Conservation (phyloP, 1,139 yeast genomes). For the Blastobotrys petasosporus region DNA sequence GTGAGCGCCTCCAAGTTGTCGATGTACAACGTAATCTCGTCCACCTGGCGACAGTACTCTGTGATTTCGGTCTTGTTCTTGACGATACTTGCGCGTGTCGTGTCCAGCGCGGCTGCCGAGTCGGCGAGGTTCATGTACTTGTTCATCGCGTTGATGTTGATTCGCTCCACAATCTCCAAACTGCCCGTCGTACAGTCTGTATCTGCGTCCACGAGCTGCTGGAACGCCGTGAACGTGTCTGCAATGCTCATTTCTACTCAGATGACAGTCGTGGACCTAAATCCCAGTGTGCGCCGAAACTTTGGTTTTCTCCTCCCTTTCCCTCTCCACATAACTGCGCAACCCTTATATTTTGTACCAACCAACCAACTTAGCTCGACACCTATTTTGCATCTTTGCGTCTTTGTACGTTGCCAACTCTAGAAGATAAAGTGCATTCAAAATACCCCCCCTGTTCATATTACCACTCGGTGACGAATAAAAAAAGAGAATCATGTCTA, state of each 20-base stretch:
- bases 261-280: neutral
- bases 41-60: constrained; percentile 16
- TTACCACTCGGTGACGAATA: neutral
- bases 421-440: neutral
- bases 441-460: neutral
- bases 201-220: constrained; percentile 29
- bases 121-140: constrained; percentile 29
- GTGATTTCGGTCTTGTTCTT: constrained; percentile 18
- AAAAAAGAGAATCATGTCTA: constrained; percentile 25
- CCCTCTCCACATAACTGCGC: too few relatives aligned
- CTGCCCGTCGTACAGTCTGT: constrained; percentile 29
- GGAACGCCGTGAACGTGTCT: constrained; percentile 13
- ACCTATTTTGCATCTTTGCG: neutral
- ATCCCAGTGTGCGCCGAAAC: neutral
- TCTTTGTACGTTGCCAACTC: neutral
- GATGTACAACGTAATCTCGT: constrained; percentile 42
- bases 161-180: constrained; percentile 33
- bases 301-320: too few relatives aligned
- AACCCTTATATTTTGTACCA: too few relatives aligned
- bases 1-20: constrained; percentile 43
- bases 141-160: constrained; percentile 28
- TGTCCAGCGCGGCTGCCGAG: constrained; percentile 25
- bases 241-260: neutral
- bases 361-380: too few relatives aligned
- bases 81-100: constrained; percentile 21